Conservation (phyloP, 768 basidiomycete species). For the Steccherinum ochraceum region DNA sequence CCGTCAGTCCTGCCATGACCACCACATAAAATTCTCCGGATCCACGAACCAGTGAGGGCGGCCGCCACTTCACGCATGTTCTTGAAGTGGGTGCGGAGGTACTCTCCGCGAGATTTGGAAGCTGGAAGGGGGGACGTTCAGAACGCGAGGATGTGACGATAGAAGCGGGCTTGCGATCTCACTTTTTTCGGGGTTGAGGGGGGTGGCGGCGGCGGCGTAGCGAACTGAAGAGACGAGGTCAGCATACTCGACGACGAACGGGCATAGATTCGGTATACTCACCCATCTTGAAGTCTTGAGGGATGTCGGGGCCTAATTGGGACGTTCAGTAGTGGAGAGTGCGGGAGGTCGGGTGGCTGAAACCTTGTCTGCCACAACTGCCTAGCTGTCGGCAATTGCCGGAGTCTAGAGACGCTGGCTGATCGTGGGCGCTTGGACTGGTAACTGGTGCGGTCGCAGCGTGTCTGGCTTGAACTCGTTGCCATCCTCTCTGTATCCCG, state of each 20-base stretch:
- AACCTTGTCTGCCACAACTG: background rate
- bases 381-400: background rate
- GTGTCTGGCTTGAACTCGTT: too few relatives aligned
- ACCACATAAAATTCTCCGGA: background rate
- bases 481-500: too few relatives aligned
- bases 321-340: background rate
- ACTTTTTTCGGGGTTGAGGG: conserved; percentile 96
- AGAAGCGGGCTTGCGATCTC: conserved; percentile 23
- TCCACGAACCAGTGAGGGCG: conserved; percentile 76
- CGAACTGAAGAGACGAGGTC: conserved; percentile 51
- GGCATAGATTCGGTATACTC: conserved; percentile 17
- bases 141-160: conserved; percentile 12
- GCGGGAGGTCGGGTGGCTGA: background rate
- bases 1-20: conserved; percentile 1
- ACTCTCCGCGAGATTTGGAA: conserved; percentile 90
- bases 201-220: conserved; percentile 84
- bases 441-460: background rate
- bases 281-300: conserved; percentile 36
- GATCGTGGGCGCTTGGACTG: background rate
- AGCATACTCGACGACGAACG: conserved; percentile 10
- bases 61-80: conserved; percentile 99
- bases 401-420: background rate
- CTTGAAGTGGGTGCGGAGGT: conserved; percentile 99
- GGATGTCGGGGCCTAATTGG: conserved; percentile 15
- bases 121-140: conserved; percentile 39